Percentiles rank a stretch among this genome's conserved stretches.
phyloP scores from a whole-genome alignment of 257 asterid species.

The Echium plantagineum region DNA sequence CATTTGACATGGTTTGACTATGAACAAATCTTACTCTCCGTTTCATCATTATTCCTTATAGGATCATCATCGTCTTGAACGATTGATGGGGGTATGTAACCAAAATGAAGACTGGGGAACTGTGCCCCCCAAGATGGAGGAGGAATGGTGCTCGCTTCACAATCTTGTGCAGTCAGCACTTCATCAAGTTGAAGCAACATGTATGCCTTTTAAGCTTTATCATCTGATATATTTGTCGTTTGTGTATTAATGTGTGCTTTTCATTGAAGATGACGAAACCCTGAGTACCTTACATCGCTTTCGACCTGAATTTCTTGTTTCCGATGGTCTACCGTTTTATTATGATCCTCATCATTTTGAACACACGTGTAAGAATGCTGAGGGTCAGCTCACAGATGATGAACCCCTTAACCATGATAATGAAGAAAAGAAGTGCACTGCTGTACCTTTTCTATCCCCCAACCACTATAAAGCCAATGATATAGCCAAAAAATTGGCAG shows the following conservation, averaged over 20 bases:
- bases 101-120: conserved; percentile 21
- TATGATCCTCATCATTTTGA: conserved; percentile 31
- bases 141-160: conserved; percentile 84
- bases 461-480: conserved; percentile 36
- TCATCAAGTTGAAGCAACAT: conserved; percentile 58
- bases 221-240: not conserved
- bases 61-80: conserved; percentile 62
- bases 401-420: conserved; percentile 33
- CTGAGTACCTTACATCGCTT: conserved; percentile 56
- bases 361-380: conserved; percentile 38
- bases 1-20: conserved; percentile 8
- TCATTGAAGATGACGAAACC: conserved; percentile 79
- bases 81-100: conserved; percentile 36
- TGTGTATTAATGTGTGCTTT: conserved; percentile 7
- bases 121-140: conserved; percentile 42
- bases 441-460: conserved; percentile 57
- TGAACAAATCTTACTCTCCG: conserved; percentile 9
- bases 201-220: conserved; percentile 28
- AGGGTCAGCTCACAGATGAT: conserved; percentile 17
- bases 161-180: conserved; percentile 74
- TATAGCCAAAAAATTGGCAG: conserved; percentile 49
- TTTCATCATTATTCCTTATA: conserved; percentile 21
- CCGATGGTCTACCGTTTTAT: conserved; percentile 37
- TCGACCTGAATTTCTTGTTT: conserved; percentile 58
- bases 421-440: conserved; percentile 35